These are phyloP conservation scores for Pyrenula massariospora DNA, from an alignment of 495 filamentous ascomycete genomes.

Conservation along the genomic window DNA sequence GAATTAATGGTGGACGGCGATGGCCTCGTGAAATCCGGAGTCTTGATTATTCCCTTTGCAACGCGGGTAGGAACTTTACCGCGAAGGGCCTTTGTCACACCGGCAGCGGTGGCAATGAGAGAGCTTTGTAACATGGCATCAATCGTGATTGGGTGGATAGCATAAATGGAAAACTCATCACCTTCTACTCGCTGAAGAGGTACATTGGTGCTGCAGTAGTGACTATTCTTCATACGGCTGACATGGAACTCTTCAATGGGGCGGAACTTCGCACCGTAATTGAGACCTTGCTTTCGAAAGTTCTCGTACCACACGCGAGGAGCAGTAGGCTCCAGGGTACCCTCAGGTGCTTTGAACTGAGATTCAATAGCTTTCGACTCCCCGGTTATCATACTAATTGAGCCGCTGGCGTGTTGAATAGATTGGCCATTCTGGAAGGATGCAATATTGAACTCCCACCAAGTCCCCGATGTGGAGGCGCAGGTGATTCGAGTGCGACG, in stretches of 20 bases:
- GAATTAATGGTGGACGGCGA: too few species aligned
- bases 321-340: background rate
- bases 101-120: constrained; percentile 4
- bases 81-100: background rate
- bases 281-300: background rate
- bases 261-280: background rate
- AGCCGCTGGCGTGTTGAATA: constrained; percentile 10
- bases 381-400: constrained; percentile 4
- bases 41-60: too few species aligned
- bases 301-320: background rate
- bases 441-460: constrained; percentile 15
- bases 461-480: constrained; percentile 5
- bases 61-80: background rate
- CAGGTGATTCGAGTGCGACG: constrained; percentile 2
- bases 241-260: too few species aligned
- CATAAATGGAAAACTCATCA: too few species aligned
- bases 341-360: constrained; percentile 1
- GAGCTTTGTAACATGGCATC: constrained; percentile 17
- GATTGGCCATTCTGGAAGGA: constrained; percentile 9
- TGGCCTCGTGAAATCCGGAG: too few species aligned
- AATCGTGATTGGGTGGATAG: constrained; percentile 17
- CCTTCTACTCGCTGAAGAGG: too few species aligned
- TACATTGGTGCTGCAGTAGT: too few species aligned
- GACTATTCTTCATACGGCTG: too few species aligned
- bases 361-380: background rate